Evolutionary conservation across 164 flowering plant genomes (phyloP), one percentile per base, ranked within the genome.

Genomic region (Umbellularia californica): DNA sequence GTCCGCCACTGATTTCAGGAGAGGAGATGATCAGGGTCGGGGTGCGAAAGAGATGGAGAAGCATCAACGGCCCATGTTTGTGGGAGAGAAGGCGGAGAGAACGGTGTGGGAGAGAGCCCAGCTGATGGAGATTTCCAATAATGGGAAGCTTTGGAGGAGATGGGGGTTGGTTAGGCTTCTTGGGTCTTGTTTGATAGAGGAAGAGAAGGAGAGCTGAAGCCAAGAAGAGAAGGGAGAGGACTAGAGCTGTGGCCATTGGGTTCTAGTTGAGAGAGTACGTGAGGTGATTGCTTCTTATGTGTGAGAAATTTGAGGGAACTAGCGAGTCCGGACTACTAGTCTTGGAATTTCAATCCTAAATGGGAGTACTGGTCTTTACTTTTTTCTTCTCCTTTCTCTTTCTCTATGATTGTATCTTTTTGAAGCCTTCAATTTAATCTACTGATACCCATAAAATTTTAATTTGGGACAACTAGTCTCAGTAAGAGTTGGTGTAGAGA

Each of bases 121-220:
- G 55, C 55, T 41, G 71, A 19, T 69, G 71, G 19, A 69, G 58
- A 41, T 69, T 41, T 19, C 71, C 71, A 3, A 69, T 69, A 3
- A 69, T 69, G 1, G 71, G 71, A n/a, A 69, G 71, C 71, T 69
- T 69, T 20, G 14, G 15, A 6, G 71, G 71, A 47, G 71, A 69
- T 17, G 71, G 71, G 20, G 58, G 71, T 41, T 17, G 27, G n/a
- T 47, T 35, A 58, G 12, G 14, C 28, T 20, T 6, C 41, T 67
- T 64, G 28, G 2, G 4, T 12, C 28, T 23, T 22, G 12, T 24
- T 23, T 1, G 33, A 22, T 23, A 13, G 28, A 9, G 28, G 28
- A 64, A 24, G 67, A 64, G 25, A 10, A 64, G 13, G 28, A 22
- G 13, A 64, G 28, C 5, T 5, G 28, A 6, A 13, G 67, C 17